Evolutionary conservation across 495 filamentous ascomycete species (phyloP), one percentile per base, ranked within the genome.

Genomic region (Thermochaetoides thermophila): DNA sequence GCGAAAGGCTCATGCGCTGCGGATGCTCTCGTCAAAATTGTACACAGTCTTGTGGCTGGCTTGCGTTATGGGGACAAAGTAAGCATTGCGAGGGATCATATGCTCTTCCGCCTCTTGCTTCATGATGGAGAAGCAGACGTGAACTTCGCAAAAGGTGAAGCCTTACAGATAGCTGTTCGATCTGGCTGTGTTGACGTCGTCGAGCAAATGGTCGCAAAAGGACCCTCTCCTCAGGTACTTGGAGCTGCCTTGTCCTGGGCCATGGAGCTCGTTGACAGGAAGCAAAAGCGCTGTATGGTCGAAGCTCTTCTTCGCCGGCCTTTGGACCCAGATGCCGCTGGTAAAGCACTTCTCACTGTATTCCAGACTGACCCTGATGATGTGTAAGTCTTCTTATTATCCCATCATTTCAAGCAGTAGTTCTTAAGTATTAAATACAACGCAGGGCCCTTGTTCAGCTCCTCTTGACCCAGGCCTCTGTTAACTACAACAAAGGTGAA

Each of bases 91-190:
- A 39, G 42, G 20, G 55, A 62, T 30, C 49, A 40, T 31, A 30
- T 32, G 17, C 38, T 64, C 1, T 47, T 62, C 5, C 44, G 43
- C 27, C 44, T 50, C 1, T 32, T 64, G 2, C 49, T 64, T 10
- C 37, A 57, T 23, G 43, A 64, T 13, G 59, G 59, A 3, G 53
- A 46, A n/a, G 59, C 59, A 11, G 60, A 64, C 31, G 44, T 64
- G 5, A 48, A 64, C 31, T 34, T 54, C 16, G 44, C 45, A 11
- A 38, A 40, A 7, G 60, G 57, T 1, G 39, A 50, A 29, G 49
- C 55, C 12, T 39, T 64, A 6, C 52, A 60, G 25, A 32, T 55
- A 26, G 59, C 57, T 2, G 53, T 54, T 2, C 37, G 49, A 7
- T 34, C 49, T 6, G 29, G 44, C 0, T 52, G 49, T 21, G 27